Evolutionary conservation across 2,329 filamentous ascomycete genomes (phyloP).

Genomic region (Teratosphaeria epicoccoides): DNA sequence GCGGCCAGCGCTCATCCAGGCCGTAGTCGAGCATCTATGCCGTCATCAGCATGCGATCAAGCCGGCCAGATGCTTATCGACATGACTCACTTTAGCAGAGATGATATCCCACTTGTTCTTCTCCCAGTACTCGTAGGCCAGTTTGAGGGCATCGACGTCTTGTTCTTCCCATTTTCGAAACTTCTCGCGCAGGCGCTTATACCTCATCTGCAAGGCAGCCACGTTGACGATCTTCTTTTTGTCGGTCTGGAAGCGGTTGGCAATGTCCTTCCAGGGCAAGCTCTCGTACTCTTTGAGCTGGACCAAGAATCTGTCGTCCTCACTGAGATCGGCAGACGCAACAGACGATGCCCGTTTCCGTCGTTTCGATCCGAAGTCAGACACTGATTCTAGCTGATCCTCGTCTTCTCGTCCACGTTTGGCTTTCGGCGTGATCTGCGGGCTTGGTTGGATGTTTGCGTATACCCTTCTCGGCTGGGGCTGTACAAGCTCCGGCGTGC

Average conservation of each 20-base stretch:
- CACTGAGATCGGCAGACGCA: conserved; percentile 34
- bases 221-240: conserved; percentile 40
- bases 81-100: conserved; percentile 34
- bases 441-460: conserved; percentile 35
- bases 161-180: conserved; percentile 42
- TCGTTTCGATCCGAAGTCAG: conserved; percentile 24
- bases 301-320: conserved; percentile 41
- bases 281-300: conserved; percentile 42
- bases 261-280: conserved; percentile 46
- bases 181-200: conserved; percentile 41
- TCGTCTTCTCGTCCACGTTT: conserved; percentile 31
- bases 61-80: neutral
- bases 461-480: conserved; percentile 34
- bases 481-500: conserved; percentile 20
- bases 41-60: neutral
- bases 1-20: conserved; percentile 40
- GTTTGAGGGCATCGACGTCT: conserved; percentile 39
- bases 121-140: conserved; percentile 44
- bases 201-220: conserved; percentile 45
- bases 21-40: conserved; percentile 42
- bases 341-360: conserved; percentile 30
- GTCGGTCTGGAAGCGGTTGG: conserved; percentile 38
- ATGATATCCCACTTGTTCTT: conserved; percentile 46
- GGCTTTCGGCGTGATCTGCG: conserved; percentile 20
- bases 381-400: conserved; percentile 26